phyloP scores from a whole-genome alignment of 768 basidiomycete genomes.

The Leccinum sublutescens region DNA sequence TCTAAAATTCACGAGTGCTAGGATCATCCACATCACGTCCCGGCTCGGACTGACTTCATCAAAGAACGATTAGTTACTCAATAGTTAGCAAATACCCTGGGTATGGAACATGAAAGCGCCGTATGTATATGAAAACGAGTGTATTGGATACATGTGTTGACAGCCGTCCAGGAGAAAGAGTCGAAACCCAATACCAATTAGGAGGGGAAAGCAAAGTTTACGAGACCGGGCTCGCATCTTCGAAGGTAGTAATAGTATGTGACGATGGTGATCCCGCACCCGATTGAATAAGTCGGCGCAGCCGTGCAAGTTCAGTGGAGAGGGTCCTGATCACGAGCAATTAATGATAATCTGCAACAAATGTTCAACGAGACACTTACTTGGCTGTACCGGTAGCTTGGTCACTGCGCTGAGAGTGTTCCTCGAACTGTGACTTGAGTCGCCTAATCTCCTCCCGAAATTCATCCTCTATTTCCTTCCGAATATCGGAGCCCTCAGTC shows the following conservation, averaged over 20 bases:
- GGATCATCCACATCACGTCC: background rate
- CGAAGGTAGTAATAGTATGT: constrained; percentile 10
- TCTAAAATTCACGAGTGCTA: background rate
- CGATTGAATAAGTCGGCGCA: constrained; percentile 71
- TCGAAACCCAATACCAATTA: constrained; percentile 1
- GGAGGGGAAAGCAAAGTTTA: constrained; percentile 4
- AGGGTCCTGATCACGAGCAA: constrained; percentile 42
- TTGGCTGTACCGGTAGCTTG: constrained; percentile 59
- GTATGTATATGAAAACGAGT: constrained; percentile 25
- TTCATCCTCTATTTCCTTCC: constrained; percentile 57
- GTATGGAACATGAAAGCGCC: constrained; percentile 28
- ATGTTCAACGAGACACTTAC: constrained; percentile 37
- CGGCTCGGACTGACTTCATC: background rate
- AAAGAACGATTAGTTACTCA: constrained; percentile 5
- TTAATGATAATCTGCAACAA: background rate
- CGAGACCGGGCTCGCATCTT: constrained; percentile 13
- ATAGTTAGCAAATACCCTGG: constrained; percentile 21
- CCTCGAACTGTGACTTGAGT: constrained; percentile 54
- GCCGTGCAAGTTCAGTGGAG: constrained; percentile 60
- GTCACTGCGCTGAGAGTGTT: constrained; percentile 53
- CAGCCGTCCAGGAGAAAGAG: constrained; percentile 22
- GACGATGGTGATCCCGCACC: constrained; percentile 37
- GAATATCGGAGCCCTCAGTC: constrained; percentile 47
- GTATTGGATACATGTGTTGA: constrained; percentile 35
- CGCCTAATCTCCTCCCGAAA: constrained; percentile 57